These are phyloP conservation scores for Diaporthe amygdali DNA, from an alignment of 2,329 filamentous ascomycete species.

Conservation along the genomic window DNA sequence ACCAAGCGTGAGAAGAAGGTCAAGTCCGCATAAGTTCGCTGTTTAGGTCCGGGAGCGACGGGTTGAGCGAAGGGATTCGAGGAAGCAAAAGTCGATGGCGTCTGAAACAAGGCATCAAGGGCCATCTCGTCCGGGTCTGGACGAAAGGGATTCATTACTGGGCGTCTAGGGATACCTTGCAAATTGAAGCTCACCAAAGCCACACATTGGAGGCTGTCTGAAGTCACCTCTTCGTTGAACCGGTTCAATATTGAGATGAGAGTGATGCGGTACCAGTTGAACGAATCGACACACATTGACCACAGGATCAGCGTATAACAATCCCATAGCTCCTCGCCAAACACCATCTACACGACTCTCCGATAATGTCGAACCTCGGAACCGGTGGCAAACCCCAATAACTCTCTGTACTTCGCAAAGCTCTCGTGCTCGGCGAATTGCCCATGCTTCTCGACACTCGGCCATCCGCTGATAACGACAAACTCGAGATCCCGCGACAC, in stretches of 20 bases:
- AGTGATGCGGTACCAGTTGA: slow-evolving; percentile 34
- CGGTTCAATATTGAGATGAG: neutral
- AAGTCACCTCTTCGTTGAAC: neutral
- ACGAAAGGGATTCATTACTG: slow-evolving; percentile 46
- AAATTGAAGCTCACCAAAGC: slow-evolving; percentile 46
- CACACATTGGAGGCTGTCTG: slow-evolving; percentile 30
- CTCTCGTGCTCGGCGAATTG: slow-evolving; percentile 33
- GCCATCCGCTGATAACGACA: slow-evolving; percentile 45
- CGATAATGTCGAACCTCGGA: slow-evolving; percentile 38
- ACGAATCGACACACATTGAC: slow-evolving; percentile 30
- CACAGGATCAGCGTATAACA: slow-evolving; percentile 21
- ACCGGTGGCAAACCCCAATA: slow-evolving; percentile 30
- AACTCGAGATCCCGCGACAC: slow-evolving; percentile 40
- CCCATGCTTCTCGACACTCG: slow-evolving; percentile 39
- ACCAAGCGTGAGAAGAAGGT: slow-evolving; percentile 64
- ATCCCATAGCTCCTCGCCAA: slow-evolving; percentile 7
- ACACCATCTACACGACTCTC: slow-evolving; percentile 32
- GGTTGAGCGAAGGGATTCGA: slow-evolving; percentile 33
- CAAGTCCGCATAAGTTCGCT: slow-evolving; percentile 43
- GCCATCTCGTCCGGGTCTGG: slow-evolving; percentile 35
- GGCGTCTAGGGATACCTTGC: slow-evolving; percentile 63
- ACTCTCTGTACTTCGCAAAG: slow-evolving; percentile 31
- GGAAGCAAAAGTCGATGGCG: slow-evolving; percentile 28
- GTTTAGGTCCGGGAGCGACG: slow-evolving; percentile 23
- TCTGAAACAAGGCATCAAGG: slow-evolving; percentile 27